Evolutionary conservation across 1,284 basidiomycete species (phyloP).

Genomic region (Puccinia sorghi): DNA sequence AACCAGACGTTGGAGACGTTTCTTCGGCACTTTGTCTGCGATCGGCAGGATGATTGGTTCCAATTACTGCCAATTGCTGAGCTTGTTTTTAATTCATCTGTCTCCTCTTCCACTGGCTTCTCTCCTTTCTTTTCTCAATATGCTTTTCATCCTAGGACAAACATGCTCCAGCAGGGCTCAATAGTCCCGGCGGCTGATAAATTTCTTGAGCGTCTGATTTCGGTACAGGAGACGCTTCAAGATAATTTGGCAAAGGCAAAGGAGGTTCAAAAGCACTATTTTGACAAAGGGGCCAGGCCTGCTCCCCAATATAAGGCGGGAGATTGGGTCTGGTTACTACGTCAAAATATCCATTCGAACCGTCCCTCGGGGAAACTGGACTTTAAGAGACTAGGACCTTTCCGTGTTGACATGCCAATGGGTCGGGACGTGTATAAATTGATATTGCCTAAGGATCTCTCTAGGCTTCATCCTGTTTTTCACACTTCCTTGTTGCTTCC

Average conservation of each 20-base stretch:
- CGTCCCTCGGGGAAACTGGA: slow-evolving; percentile 16
- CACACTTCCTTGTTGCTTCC: background rate
- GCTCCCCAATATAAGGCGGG: background rate
- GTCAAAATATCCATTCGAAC: background rate
- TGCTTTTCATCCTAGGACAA: slow-evolving; percentile 18
- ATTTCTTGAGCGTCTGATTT: background rate
- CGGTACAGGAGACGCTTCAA: background rate
- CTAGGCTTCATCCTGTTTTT: background rate
- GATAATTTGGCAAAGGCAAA: background rate
- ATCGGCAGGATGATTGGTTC: slow-evolving; percentile 54
- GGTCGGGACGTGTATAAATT: background rate
- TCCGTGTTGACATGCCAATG: background rate
- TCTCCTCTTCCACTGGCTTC: slow-evolving; percentile 54
- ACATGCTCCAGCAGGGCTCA: background rate
- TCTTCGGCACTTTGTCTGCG: slow-evolving; percentile 50
- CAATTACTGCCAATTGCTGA: slow-evolving; percentile 55
- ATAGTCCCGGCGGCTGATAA: slow-evolving; percentile 2
- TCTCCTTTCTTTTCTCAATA: slow-evolving; percentile 60
- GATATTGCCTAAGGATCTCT: background rate
- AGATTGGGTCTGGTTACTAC: slow-evolving; percentile 26
- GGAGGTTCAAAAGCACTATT: slow-evolving; percentile 1
- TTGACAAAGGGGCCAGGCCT: background rate
- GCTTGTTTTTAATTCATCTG: slow-evolving; percentile 59
- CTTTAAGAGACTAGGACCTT: slow-evolving; percentile 17
- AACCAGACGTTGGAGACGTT: slow-evolving; percentile 39